Percentiles rank a stretch among this genome's conserved stretches.
Evolutionary conservation across 139 green algal species (phyloP).

Genomic region (Spirogloea muscicola): DNA sequence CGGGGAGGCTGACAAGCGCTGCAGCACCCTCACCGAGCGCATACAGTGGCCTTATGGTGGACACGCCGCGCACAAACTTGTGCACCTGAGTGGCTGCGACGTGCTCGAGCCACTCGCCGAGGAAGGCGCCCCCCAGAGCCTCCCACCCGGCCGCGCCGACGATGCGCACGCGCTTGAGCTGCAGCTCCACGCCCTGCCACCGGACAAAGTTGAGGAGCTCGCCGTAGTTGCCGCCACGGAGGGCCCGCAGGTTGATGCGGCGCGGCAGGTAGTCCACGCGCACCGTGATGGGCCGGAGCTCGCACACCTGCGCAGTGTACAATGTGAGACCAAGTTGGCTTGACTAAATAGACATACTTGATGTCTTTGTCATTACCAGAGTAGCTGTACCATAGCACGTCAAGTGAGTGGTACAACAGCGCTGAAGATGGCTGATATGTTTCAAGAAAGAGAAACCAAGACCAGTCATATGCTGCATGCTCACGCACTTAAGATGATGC

Average conservation of each 20-base stretch:
- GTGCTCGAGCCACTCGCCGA: background rate
- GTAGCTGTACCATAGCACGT: no score
- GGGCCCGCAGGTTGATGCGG: background rate
- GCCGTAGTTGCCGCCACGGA: background rate
- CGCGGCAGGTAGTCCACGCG: background rate
- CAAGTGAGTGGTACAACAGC: no score
- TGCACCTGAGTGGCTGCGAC: background rate
- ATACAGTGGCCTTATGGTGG: background rate
- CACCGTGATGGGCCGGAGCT: background rate
- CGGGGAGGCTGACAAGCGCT: no score
- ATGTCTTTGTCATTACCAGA: no score
- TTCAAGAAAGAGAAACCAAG: no score
- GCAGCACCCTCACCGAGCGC: no score
- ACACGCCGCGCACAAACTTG: background rate
- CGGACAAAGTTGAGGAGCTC: background rate
- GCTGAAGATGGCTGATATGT: no score
- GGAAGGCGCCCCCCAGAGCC: background rate
- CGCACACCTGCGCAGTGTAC: background rate
- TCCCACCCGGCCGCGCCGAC: background rate
- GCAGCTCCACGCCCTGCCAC: background rate
- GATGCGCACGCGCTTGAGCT: background rate
- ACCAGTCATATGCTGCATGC: no score
- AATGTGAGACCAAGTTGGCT: no score
- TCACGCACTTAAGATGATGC: no score
- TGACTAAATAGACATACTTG: no score